phyloP scores from a whole-genome alignment of 805 yeast genomes.

The Diddensiella santjacobensis region DNA sequence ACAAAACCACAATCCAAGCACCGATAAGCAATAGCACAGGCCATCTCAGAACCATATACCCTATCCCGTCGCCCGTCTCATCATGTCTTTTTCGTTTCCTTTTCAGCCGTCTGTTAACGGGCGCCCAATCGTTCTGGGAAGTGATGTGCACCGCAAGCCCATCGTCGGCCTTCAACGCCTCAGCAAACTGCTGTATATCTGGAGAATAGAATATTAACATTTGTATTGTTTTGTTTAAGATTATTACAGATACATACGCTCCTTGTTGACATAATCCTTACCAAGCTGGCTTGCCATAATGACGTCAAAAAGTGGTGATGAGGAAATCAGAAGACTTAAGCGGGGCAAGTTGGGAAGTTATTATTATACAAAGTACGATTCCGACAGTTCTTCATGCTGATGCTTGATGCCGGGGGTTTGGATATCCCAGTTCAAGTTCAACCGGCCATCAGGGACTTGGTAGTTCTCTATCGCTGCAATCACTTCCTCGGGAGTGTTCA shows the following conservation, averaged over 20 bases:
- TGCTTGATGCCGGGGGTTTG: constrained; percentile 18
- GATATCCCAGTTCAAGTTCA: constrained; percentile 64
- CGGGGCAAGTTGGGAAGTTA: too few species aligned
- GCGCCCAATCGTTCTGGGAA: constrained; percentile 47
- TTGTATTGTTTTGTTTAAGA: background rate
- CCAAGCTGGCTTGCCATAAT: constrained; percentile 15
- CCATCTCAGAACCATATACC: constrained; percentile 56
- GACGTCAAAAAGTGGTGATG: too few species aligned
- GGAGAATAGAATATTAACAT: background rate
- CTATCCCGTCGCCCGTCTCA: constrained; percentile 32
- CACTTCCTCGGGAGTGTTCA: constrained; percentile 65
- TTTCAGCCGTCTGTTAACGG: constrained; percentile 27
- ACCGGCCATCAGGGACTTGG: constrained; percentile 66
- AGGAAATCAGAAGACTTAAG: too few species aligned
- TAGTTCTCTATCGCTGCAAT: constrained; percentile 57
- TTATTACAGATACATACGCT: constrained; percentile 10
- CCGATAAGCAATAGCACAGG: constrained; percentile 55
- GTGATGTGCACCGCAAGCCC: constrained; percentile 29
- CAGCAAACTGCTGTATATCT: constrained; percentile 38
- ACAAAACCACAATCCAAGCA: constrained; percentile 51
- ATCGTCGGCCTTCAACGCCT: constrained; percentile 38
- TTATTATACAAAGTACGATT: background rate
- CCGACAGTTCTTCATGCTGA: background rate
- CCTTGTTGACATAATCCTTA: constrained; percentile 15
- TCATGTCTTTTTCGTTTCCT: constrained; percentile 8